Conservation (phyloP, 2,329 filamentous ascomycete species). For the Dactylellina cionopaga region DNA sequence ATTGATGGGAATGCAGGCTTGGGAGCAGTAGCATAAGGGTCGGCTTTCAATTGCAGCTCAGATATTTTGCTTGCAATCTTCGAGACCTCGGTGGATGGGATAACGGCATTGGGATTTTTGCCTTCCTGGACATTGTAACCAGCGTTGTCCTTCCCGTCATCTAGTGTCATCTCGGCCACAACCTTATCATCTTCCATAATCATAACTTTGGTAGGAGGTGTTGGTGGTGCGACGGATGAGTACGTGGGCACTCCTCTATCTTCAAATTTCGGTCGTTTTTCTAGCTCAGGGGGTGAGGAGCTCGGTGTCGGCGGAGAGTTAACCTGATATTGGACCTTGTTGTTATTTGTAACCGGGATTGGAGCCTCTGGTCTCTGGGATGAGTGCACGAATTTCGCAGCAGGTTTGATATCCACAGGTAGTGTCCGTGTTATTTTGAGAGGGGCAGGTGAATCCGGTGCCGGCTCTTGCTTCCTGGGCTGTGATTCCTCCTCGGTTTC, state of each 20-base stretch:
- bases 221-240: constrained; percentile 36
- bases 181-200: constrained; percentile 45
- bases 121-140: constrained; percentile 48
- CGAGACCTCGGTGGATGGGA: constrained; percentile 42
- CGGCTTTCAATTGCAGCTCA: constrained; percentile 47
- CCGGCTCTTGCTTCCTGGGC: constrained; percentile 8
- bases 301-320: constrained; percentile 44
- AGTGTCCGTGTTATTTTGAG: constrained; percentile 42
- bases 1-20: constrained; percentile 41
- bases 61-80: constrained; percentile 49
- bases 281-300: constrained; percentile 40
- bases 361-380: constrained; percentile 33
- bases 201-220: constrained; percentile 51
- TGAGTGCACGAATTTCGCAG: constrained; percentile 23
- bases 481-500: constrained; percentile 6
- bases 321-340: constrained; percentile 46
- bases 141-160: constrained; percentile 29
- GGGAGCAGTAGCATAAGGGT: constrained; percentile 32
- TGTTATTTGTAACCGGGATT: constrained; percentile 33
- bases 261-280: constrained; percentile 47
- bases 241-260: constrained; percentile 46
- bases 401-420: constrained; percentile 45
- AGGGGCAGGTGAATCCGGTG: constrained; percentile 35
- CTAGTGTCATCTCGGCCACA: constrained; percentile 38
- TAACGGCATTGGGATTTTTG: constrained; percentile 39